Conservation (phyloP, 257 asterid species). For the Cynanchum wilfordii region DNA sequence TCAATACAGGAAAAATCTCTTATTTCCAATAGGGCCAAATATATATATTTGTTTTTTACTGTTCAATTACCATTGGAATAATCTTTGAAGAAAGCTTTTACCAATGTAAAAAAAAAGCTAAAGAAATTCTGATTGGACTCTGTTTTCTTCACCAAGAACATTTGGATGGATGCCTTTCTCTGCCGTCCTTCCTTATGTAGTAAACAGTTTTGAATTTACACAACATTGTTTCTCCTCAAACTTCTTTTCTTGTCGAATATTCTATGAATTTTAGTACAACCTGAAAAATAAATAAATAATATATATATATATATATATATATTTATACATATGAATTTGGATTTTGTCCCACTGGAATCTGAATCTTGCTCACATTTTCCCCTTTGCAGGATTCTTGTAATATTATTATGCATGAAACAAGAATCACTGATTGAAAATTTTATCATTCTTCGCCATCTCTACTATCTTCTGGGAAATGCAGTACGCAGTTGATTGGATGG, state of each 20-base stretch:
- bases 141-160: background rate
- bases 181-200: background rate
- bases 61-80: background rate
- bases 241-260: background rate
- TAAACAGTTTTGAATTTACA: background rate
- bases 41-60: background rate
- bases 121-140: background rate
- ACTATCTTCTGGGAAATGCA: slow-evolving; percentile 59
- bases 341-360: background rate
- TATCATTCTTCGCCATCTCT: slow-evolving; percentile 29
- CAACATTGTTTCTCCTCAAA: background rate
- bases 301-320: too few relatives aligned
- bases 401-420: background rate
- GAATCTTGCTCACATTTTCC: background rate
- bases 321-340: background rate
- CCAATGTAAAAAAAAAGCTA: background rate
- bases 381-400: too few relatives aligned
- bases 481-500: slow-evolving; percentile 61
- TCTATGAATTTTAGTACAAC: background rate
- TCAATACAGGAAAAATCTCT: too few relatives aligned
- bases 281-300: background rate
- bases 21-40: too few relatives aligned
- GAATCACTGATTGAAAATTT: slow-evolving; percentile 8
- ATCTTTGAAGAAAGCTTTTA: background rate
- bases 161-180: background rate